Percentiles rank a stretch among this genome's conserved stretches.
Conservation (phyloP, 2,329 filamentous ascomycete genomes). For the Trichoderma asperellum region DNA sequence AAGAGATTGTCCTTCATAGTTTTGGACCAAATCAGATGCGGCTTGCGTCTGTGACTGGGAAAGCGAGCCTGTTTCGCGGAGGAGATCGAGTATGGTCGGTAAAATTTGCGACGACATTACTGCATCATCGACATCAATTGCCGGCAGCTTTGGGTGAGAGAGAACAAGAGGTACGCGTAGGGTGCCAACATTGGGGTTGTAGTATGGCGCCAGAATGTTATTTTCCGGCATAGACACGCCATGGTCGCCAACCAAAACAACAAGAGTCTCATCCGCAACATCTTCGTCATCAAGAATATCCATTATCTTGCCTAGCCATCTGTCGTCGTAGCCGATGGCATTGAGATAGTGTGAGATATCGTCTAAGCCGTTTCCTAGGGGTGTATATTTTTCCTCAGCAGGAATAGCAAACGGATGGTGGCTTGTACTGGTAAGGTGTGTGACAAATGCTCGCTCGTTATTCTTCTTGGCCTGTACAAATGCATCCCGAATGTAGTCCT, state of each 20-base stretch:
- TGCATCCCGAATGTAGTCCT: slow-evolving; percentile 42
- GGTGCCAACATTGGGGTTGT: slow-evolving; percentile 42
- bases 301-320: slow-evolving; percentile 41
- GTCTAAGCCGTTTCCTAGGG: slow-evolving; percentile 36
- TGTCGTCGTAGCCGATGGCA: slow-evolving; percentile 40
- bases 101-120: slow-evolving; percentile 42
- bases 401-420: slow-evolving; percentile 43
- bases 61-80: slow-evolving; percentile 42
- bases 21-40: slow-evolving; percentile 38
- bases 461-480: slow-evolving; percentile 39
- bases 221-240: slow-evolving; percentile 42
- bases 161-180: slow-evolving; percentile 42
- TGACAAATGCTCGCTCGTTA: slow-evolving; percentile 41
- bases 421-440: slow-evolving; percentile 43
- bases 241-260: slow-evolving; percentile 42
- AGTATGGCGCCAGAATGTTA: slow-evolving; percentile 39
- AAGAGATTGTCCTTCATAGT: slow-evolving; percentile 44
- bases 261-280: slow-evolving; percentile 41
- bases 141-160: slow-evolving; percentile 41
- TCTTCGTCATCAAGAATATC: slow-evolving; percentile 39
- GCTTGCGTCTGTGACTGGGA: slow-evolving; percentile 35
- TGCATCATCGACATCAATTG: slow-evolving; percentile 39
- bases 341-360: slow-evolving; percentile 44
- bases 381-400: slow-evolving; percentile 36
- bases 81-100: slow-evolving; percentile 43